Conservation (phyloP, 768 basidiomycete species). For the Chlorophyllum brunneum region DNA sequence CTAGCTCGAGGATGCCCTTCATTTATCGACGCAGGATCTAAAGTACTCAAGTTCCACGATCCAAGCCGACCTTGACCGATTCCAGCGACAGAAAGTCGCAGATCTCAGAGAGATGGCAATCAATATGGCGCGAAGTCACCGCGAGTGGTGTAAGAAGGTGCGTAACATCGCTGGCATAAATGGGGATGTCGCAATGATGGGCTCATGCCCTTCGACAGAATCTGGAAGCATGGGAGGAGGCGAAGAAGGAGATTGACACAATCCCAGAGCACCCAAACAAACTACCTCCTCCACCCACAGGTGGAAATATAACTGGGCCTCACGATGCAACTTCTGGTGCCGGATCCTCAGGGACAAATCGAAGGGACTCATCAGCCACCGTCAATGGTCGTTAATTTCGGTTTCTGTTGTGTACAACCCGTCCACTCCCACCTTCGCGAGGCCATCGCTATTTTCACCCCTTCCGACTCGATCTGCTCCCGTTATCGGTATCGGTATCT, state of each 20-base stretch:
- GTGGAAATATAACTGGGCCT: constrained; percentile 19
- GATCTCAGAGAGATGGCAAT: constrained; percentile 94
- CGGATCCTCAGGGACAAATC: constrained; percentile 27
- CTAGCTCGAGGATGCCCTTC: constrained; percentile 93
- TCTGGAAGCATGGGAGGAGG: constrained; percentile 95
- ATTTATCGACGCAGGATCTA: constrained; percentile 88
- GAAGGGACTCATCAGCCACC: constrained; percentile 69
- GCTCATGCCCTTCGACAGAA: constrained; percentile 51
- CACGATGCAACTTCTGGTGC: constrained; percentile 25
- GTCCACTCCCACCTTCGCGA: no score
- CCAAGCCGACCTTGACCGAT: constrained; percentile 95
- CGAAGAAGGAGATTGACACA: constrained; percentile 84
- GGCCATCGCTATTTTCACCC: not conserved
- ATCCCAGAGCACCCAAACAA: constrained; percentile 90
- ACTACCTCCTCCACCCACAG: constrained; percentile 37
- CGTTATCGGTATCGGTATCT: no score
- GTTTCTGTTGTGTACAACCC: no score
- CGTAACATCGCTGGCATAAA: constrained; percentile 13
- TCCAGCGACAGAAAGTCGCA: constrained; percentile 97
- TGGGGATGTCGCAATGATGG: not conserved
- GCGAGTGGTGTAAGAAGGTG: constrained; percentile 97
- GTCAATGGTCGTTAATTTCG: constrained; percentile 53
- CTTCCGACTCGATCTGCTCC: no score
- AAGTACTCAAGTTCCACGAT: constrained; percentile 96
- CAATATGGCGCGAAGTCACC: constrained; percentile 82